Evolutionary conservation across 805 yeast genomes (phyloP), one percentile per base, ranked within the genome.

Genomic region (Candida nanaspora): DNA sequence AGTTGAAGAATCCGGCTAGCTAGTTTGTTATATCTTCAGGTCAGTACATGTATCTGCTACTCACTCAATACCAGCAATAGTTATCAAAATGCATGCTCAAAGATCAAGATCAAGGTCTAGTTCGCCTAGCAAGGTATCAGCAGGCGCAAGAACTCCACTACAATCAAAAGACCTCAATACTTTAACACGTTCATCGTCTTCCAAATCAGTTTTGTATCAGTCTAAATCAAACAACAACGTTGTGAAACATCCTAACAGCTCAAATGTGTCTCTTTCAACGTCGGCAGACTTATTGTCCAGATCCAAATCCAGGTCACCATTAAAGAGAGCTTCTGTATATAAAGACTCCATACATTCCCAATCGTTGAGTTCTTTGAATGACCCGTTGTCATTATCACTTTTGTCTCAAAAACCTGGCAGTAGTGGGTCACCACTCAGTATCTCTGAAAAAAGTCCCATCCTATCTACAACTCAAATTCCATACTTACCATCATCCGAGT

Each of bases 81-180:
- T n/a, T n/a, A n/a, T 20, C 25, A 20, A 9, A 15, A 37, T 30
- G 40, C 35, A 37, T 6, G 15, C 30, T 4, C 13, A 38, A 10
- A 34, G 31, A 18, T 35, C 37, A 15, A 32, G 50, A 27, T 42
- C 37, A 15, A 32, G 50, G 23, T 42, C 50, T 2, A 29, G 9
- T 13, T 44, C 46, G 4, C 42, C 46, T 3, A 19, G 39, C 5
- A 37, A 39, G n/a, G 10, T 26, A 20, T 18, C 35, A 21, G 21
- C 13, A 26, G 41, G 25, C 41, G 34, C 11, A 4, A 45, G 48
- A 35, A 31, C 38, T 6, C 48, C 48, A 15, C 14, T 45, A 10
- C 34, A 21, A 4, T 3, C 39, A 14, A 42, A 42, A 27, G 43
- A 45, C 18, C 3, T 38, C 14, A 44, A 44, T 29, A 5, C 15